These are phyloP conservation scores for Arxiozyma heterogenica DNA, from an alignment of 1,139 yeast species.

Conservation along the genomic window DNA sequence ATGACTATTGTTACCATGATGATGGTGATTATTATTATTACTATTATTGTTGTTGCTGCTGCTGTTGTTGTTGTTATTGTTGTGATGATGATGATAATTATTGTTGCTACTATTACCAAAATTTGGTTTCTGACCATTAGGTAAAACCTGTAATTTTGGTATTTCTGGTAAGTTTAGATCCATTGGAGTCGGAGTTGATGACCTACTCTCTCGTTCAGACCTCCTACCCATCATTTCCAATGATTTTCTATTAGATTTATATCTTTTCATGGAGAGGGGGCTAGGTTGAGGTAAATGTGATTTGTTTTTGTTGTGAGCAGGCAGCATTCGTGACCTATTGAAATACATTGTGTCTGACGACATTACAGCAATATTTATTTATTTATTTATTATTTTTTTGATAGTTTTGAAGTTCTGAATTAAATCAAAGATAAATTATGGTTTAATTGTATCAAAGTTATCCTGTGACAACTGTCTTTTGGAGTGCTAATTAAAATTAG, in stretches of 20 bases:
- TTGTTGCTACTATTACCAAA: slow-evolving; percentile 18
- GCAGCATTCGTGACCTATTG: slow-evolving; percentile 27
- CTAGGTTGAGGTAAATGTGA: slow-evolving; percentile 4
- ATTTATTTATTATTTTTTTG: too few species aligned
- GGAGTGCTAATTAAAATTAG: too few species aligned
- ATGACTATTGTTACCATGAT: background rate
- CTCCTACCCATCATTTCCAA: background rate
- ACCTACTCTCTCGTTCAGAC: slow-evolving; percentile 3
- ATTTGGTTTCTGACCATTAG: slow-evolving; percentile 27
- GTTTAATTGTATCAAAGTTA: too few species aligned
- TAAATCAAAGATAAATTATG: too few species aligned
- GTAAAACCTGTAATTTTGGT: slow-evolving; percentile 21
- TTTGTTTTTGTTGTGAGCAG: slow-evolving; percentile 23
- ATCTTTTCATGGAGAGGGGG: background rate
- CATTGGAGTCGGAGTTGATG: slow-evolving; percentile 1
- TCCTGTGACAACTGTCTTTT: too few species aligned
- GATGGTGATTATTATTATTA: background rate
- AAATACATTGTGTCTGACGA: slow-evolving; percentile 30
- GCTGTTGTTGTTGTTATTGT: slow-evolving; percentile 7
- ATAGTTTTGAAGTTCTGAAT: too few species aligned
- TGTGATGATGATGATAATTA: slow-evolving; percentile 4
- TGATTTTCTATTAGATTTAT: slow-evolving; percentile 1
- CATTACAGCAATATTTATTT: slow-evolving; percentile 18
- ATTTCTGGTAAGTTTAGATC: slow-evolving; percentile 1
- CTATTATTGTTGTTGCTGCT: slow-evolving; percentile 5